Base-by-base conservation (phyloP, 2,329 filamentous ascomycete genomes). In the Aspergillus pseudonomiae region DNA sequence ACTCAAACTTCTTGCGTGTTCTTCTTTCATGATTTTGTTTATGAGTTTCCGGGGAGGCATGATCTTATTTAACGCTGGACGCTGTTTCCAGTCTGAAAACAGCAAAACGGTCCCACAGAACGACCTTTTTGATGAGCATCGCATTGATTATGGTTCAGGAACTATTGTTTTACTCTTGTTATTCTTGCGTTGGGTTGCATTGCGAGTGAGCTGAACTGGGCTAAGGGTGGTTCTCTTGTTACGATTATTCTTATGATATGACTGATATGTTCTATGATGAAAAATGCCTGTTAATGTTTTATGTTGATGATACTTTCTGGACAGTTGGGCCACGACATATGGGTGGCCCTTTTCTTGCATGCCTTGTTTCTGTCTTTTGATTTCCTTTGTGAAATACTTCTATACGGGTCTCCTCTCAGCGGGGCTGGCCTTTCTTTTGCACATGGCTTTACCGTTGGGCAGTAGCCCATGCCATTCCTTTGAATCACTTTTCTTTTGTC, bases 161-260 rank as follows among this genome's bases (percentile, higher is more conserved):
- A 39, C n/a, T n/a, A 59, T 52, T 59, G 46, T 57, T 54, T 53
- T 59, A 21, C n/a, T 34, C 24, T 41, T 30, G 9, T 39, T 52
- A 26, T 32, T 53, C 46, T 58, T 46, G 12, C 26, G 41, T 63
- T 63, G 28, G 61, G 62, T 67, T 70, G 67, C 67, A 69, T 70
- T 45, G 67, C 60, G 59, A 61, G 66, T 64, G 63, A 53, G 61
- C 56, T 41, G 58, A 56, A 56, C 48, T 64, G 62, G 61, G 59
- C 65, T 57, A 59, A 61, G 59, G 63, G 62, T 60, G 68, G 68
- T 34, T 52, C 5, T 34, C 62, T 62, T 66, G 65, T 58, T 68
- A 59, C 67, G 65, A 70, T 63, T 67, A 70, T 66, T 67, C 60
- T 70, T 66, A 69, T 65, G 68, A 69, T 69, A 70, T 57, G 68